Evolutionary conservation across 176 grass and related monocot genomes (phyloP).

Genomic region (Oryza longistaminata): DNA sequence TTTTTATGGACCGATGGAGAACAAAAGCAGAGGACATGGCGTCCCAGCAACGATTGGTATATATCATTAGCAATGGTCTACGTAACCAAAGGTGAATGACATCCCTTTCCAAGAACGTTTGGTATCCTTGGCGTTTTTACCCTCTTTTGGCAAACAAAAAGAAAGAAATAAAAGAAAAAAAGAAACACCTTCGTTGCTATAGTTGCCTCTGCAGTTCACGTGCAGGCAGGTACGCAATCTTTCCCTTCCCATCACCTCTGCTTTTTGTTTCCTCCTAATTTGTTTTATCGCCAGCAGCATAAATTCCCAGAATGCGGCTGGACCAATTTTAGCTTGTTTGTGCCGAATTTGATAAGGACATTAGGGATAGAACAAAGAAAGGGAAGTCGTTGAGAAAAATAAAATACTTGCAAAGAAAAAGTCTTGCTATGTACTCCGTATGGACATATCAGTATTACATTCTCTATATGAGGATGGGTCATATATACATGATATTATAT

Average conservation of each 20-base stretch:
- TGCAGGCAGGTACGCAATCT: slow-evolving; percentile 16
- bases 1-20: slow-evolving; percentile 20
- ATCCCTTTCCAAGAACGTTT: slow-evolving; percentile 46
- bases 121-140: slow-evolving; percentile 37
- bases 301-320: not conserved
- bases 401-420: not conserved
- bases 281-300: not conserved
- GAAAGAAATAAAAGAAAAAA: not conserved
- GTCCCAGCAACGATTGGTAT: slow-evolving; percentile 37
- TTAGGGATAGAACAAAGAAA: not conserved
- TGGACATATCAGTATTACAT: too few relatives aligned
- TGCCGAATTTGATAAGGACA: not conserved
- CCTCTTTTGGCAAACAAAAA: slow-evolving; percentile 16
- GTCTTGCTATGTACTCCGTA: not conserved
- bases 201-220: slow-evolving; percentile 16
- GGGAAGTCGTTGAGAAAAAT: not conserved
- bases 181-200: not conserved
- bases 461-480: not conserved
- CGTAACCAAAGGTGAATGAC: slow-evolving; percentile 10
- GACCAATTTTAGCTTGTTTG: not conserved
- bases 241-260: not conserved
- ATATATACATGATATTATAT: not conserved
- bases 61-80: slow-evolving; percentile 9
- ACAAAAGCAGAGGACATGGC: slow-evolving; percentile 35
- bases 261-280: not conserved